These are phyloP conservation scores for Phytophthora nicotianae DNA, from an alignment of 352 stramenopile species.

Conservation along the genomic window DNA sequence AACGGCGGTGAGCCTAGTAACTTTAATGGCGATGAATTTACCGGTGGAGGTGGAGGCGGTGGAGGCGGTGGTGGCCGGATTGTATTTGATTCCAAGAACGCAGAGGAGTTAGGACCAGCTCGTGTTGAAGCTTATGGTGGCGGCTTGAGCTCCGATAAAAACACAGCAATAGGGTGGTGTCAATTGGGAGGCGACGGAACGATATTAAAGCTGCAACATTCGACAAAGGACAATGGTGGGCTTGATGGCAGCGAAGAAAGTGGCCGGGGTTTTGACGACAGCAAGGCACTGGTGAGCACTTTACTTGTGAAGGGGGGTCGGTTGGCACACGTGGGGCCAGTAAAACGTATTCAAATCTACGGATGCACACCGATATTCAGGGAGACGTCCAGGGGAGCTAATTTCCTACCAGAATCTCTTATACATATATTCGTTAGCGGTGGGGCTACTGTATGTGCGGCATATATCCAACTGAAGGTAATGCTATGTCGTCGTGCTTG, in stretches of 20 bases:
- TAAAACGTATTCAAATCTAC: conserved; percentile 74
- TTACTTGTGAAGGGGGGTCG: conserved; percentile 67
- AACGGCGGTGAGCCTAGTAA: conserved; percentile 57
- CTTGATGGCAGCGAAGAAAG: conserved; percentile 13
- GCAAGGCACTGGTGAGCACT: conserved; percentile 35
- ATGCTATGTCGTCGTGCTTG: neutral
- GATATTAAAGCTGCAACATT: conserved; percentile 66
- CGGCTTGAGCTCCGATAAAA: conserved; percentile 37
- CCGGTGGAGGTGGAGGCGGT: conserved; percentile 59
- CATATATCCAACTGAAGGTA: conserved; percentile 62
- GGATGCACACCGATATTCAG: conserved; percentile 80
- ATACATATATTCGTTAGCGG: conserved; percentile 72
- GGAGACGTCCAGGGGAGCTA: conserved; percentile 43
- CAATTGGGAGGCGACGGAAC: conserved; percentile 81
- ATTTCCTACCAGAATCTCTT: conserved; percentile 63
- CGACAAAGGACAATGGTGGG: conserved; percentile 14
- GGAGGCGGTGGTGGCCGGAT: conserved; percentile 61
- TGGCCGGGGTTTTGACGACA: conserved; percentile 4
- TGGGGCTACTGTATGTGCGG: conserved; percentile 63
- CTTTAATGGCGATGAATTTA: conserved; percentile 34
- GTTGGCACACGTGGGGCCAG: conserved; percentile 51
- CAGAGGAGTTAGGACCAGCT: conserved; percentile 45
- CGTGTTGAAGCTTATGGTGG: conserved; percentile 59
- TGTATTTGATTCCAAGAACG: conserved; percentile 49
- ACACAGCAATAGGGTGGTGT: conserved; percentile 64